Evolutionary conservation across 1,139 yeast species (phyloP).

Genomic region (Yamadazyma atlantica): DNA sequence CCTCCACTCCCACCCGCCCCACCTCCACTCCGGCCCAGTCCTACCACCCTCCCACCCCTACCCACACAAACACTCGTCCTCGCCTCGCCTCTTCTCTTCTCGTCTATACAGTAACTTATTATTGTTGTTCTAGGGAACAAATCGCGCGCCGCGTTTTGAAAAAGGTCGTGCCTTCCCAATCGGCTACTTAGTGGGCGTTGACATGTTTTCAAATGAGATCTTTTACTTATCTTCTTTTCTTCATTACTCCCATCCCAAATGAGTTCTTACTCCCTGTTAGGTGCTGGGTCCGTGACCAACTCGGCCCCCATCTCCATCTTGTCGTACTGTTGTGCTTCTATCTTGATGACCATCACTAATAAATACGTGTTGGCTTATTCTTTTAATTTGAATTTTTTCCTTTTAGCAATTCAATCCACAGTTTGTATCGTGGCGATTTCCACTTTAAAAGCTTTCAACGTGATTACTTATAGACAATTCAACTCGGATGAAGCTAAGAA

Average conservation of each 20-base stretch:
- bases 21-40: too few species aligned
- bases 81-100: too few species aligned
- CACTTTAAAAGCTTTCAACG: slow-evolving; percentile 65
- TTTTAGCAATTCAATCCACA: slow-evolving; percentile 76
- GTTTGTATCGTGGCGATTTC: slow-evolving; percentile 80
- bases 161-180: neutral
- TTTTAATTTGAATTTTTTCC: slow-evolving; percentile 88
- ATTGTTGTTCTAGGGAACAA: neutral
- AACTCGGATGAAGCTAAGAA: slow-evolving; percentile 87
- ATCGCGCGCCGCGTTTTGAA: neutral
- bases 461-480: slow-evolving; percentile 84
- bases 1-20: too few species aligned
- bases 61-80: too few species aligned
- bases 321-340: slow-evolving; percentile 88
- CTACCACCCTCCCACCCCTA: too few species aligned
- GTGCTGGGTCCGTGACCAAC: slow-evolving; percentile 51
- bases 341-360: slow-evolving; percentile 97
- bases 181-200: neutral
- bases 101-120: neutral
- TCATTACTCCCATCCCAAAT: neutral
- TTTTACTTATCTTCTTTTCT: neutral
- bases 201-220: neutral
- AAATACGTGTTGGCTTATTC: slow-evolving; percentile 79
- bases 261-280: slow-evolving; percentile 1
- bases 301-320: slow-evolving; percentile 84